Conservation (phyloP, 805 yeast species). For the Metschnikowia koreensis region DNA sequence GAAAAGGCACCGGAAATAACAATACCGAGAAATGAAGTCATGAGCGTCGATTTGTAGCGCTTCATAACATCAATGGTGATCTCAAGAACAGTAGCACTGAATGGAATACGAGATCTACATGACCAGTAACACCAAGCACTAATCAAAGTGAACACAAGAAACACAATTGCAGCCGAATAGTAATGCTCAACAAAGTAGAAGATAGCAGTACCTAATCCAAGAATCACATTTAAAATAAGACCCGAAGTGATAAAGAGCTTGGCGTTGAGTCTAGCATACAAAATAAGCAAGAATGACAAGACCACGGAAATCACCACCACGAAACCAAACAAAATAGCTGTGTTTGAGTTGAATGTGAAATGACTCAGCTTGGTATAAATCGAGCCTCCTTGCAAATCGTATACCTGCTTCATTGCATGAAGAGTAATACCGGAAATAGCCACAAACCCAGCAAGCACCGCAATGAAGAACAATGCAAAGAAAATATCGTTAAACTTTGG, state of each 20-base stretch:
- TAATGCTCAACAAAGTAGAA: slow-evolving; percentile 65
- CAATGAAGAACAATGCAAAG: slow-evolving; percentile 52
- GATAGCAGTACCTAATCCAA: slow-evolving; percentile 76
- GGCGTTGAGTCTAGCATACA: slow-evolving; percentile 65
- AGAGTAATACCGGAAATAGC: slow-evolving; percentile 70
- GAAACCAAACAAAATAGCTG: slow-evolving; percentile 68
- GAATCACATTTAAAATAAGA: slow-evolving; percentile 59
- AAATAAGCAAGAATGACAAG: slow-evolving; percentile 53
- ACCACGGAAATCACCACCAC: slow-evolving; percentile 59
- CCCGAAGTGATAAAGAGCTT: slow-evolving; percentile 66
- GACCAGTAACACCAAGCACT: slow-evolving; percentile 73
- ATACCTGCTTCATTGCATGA: slow-evolving; percentile 57
- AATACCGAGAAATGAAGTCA: slow-evolving; percentile 61
- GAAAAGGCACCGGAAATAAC: slow-evolving; percentile 61
- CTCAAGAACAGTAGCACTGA: slow-evolving; percentile 66
- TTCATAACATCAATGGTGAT: slow-evolving; percentile 77
- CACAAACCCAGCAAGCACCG: slow-evolving; percentile 59
- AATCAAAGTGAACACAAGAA: slow-evolving; percentile 60
- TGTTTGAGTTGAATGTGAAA: slow-evolving; percentile 73
- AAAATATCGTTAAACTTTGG: slow-evolving; percentile 74
- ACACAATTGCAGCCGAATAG: slow-evolving; percentile 80
- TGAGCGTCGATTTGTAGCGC: slow-evolving; percentile 64
- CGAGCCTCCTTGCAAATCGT: slow-evolving; percentile 57
- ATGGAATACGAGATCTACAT: slow-evolving; percentile 68
- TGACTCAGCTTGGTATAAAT: slow-evolving; percentile 52